phyloP scores from a whole-genome alignment of 768 basidiomycete species.

The Boletus edulis region DNA sequence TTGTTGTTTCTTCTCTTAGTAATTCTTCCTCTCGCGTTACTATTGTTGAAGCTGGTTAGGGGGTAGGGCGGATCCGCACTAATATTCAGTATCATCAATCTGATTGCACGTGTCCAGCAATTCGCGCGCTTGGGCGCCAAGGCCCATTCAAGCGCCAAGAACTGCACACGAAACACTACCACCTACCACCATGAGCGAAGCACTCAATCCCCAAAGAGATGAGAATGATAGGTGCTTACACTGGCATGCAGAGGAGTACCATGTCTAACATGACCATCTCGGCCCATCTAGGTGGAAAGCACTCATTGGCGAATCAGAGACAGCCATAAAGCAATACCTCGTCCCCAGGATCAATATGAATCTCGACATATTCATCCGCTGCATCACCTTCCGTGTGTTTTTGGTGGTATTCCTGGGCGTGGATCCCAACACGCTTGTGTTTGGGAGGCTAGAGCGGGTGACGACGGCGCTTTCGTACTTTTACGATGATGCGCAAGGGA shows the following conservation, averaged over 20 bases:
- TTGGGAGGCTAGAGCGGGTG: slow-evolving; percentile 35
- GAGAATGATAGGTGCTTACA: slow-evolving; percentile 15
- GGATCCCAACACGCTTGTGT: slow-evolving; percentile 20
- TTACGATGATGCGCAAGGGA: slow-evolving; percentile 35
- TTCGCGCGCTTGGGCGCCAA: slow-evolving; percentile 8
- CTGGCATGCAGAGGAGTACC: background rate
- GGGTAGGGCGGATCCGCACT: background rate
- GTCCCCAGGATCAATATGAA: slow-evolving; percentile 11
- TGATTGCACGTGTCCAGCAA: slow-evolving; percentile 15
- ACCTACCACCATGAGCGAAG: slow-evolving; percentile 4
- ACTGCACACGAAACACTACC: background rate
- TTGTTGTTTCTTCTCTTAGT: slow-evolving; percentile 16
- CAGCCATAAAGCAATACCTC: slow-evolving; percentile 11
- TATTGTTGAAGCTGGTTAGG: background rate
- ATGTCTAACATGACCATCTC: slow-evolving; percentile 2
- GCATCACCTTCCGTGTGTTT: slow-evolving; percentile 42
- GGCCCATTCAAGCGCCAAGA: slow-evolving; percentile 4
- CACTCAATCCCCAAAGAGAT: background rate
- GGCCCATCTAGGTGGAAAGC: slow-evolving; percentile 12
- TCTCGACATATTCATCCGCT: slow-evolving; percentile 43
- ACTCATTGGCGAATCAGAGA: slow-evolving; percentile 12
- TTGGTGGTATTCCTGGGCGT: slow-evolving; percentile 40
- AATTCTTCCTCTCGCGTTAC: background rate
- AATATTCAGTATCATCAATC: background rate
- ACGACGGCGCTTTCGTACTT: slow-evolving; percentile 41